Evolutionary conservation across 129 eudicot genomes (phyloP).

Genomic region (Centella asiatica): DNA sequence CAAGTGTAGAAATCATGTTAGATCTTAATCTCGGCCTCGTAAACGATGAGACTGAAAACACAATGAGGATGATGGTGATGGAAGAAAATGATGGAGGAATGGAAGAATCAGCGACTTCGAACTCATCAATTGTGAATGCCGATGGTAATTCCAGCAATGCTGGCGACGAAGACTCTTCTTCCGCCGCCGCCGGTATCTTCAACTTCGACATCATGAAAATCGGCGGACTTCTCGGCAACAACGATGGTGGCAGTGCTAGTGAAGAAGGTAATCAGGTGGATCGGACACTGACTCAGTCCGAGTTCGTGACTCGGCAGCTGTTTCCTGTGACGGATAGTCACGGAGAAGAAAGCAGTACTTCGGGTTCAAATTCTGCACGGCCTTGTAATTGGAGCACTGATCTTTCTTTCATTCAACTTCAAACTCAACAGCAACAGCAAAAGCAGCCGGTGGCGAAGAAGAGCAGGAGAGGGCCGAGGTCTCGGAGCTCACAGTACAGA

Average conservation of each 20-base stretch:
- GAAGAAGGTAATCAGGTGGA: slow-evolving; percentile 11
- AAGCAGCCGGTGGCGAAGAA: slow-evolving; percentile 34
- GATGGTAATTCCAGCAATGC: slow-evolving; percentile 42
- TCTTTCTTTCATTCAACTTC: slow-evolving; percentile 8
- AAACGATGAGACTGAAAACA: slow-evolving; percentile 13
- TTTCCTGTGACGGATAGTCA: slow-evolving; percentile 31
- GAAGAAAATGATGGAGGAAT: slow-evolving; percentile 14
- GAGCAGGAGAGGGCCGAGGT: slow-evolving; percentile 80
- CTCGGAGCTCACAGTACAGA: slow-evolving; percentile 81
- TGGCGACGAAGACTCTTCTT: slow-evolving; percentile 35
- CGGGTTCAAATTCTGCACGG: neutral
- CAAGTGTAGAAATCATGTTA: slow-evolving; percentile 24
- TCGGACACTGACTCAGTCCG: slow-evolving; percentile 21
- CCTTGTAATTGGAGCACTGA: slow-evolving; percentile 16
- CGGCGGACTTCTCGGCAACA: slow-evolving; percentile 5
- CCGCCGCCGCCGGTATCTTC: slow-evolving; percentile 28
- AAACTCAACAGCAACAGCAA: slow-evolving; percentile 29
- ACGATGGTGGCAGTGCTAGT: neutral
- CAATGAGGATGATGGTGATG: neutral
- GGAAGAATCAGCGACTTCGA: slow-evolving; percentile 47
- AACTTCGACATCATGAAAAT: slow-evolving; percentile 41
- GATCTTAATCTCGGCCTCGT: slow-evolving; percentile 56
- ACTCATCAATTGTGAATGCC: slow-evolving; percentile 39
- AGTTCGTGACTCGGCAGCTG: slow-evolving; percentile 55
- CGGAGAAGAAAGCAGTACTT: slow-evolving; percentile 13